These are phyloP conservation scores for Penicillium sp. DNA, from an alignment of 2,329 filamentous ascomycete species.

Conservation along the genomic window DNA sequence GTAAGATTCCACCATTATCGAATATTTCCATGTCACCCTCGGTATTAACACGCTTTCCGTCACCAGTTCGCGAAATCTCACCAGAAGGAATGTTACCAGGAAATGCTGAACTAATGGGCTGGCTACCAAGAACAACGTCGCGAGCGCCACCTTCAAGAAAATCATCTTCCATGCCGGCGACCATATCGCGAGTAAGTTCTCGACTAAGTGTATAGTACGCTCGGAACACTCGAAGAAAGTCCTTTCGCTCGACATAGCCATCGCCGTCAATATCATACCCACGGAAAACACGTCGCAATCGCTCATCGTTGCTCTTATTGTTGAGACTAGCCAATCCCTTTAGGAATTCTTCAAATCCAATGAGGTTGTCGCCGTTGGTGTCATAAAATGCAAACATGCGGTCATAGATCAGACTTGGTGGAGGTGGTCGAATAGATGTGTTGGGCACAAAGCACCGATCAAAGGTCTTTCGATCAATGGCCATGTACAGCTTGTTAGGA, in stretches of 20 bases:
- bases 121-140: slow-evolving; percentile 71
- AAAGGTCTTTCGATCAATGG: slow-evolving; percentile 91
- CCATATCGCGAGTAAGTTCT: slow-evolving; percentile 81
- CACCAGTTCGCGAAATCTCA: slow-evolving; percentile 60
- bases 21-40: slow-evolving; percentile 66
- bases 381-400: slow-evolving; percentile 98
- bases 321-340: slow-evolving; percentile 71
- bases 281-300: slow-evolving; percentile 73
- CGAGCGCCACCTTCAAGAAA: slow-evolving; percentile 72
- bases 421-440: slow-evolving; percentile 73
- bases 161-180: slow-evolving; percentile 76
- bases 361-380: slow-evolving; percentile 81
- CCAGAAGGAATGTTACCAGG: slow-evolving; percentile 67
- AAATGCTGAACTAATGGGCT: slow-evolving; percentile 76
- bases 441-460: slow-evolving; percentile 85
- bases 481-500: slow-evolving; percentile 72
- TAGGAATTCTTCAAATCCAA: slow-evolving; percentile 90
- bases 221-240: slow-evolving; percentile 87
- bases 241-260: slow-evolving; percentile 78
- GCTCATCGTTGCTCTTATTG: slow-evolving; percentile 60
- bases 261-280: slow-evolving; percentile 91
- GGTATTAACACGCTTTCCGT: slow-evolving; percentile 65
- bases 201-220: slow-evolving; percentile 91
- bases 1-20: slow-evolving; percentile 61
- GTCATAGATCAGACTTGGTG: slow-evolving; percentile 89